Evolutionary conservation across 208 protist species (phyloP).

Genomic region (Trichomonas gallinae): DNA sequence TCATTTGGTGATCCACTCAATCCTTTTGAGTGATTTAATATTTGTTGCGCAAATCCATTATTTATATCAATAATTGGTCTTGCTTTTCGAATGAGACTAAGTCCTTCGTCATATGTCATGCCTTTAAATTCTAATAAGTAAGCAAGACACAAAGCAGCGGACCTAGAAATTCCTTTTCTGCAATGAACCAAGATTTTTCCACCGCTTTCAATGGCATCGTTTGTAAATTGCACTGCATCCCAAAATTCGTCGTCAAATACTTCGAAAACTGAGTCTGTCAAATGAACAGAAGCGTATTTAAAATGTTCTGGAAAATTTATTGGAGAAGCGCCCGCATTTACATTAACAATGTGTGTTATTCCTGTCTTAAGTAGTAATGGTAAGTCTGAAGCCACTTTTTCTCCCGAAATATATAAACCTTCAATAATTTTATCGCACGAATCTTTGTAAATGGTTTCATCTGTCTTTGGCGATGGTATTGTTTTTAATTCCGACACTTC

Average conservation of each 20-base stretch:
- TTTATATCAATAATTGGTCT: background rate
- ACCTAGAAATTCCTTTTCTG: background rate
- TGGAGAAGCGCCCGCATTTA: too few species aligned
- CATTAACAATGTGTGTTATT: slow-evolving; percentile 13
- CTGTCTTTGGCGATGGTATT: too few species aligned
- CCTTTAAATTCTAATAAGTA: background rate
- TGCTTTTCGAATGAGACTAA: background rate
- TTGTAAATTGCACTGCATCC: background rate
- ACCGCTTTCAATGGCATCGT: background rate
- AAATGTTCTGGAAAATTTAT: background rate
- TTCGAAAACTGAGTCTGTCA: background rate
- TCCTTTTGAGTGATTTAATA: background rate
- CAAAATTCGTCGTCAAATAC: slow-evolving; percentile 16
- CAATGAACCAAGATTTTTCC: background rate
- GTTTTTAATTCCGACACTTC: too few species aligned
- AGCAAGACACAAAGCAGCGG: background rate
- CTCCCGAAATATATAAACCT: background rate
- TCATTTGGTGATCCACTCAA: too few species aligned
- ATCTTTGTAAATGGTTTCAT: background rate
- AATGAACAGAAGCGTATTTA: background rate
- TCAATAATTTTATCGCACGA: background rate
- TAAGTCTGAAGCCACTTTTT: background rate
- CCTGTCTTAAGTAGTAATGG: background rate
- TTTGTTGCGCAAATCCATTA: background rate
- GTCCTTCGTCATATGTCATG: background rate